A percentile compares a stretch with the other conserved stretches of the same genome.
phyloP scores from a whole-genome alignment of 371 early-diverging fungal species.

The Chytridium lagenaria region DNA sequence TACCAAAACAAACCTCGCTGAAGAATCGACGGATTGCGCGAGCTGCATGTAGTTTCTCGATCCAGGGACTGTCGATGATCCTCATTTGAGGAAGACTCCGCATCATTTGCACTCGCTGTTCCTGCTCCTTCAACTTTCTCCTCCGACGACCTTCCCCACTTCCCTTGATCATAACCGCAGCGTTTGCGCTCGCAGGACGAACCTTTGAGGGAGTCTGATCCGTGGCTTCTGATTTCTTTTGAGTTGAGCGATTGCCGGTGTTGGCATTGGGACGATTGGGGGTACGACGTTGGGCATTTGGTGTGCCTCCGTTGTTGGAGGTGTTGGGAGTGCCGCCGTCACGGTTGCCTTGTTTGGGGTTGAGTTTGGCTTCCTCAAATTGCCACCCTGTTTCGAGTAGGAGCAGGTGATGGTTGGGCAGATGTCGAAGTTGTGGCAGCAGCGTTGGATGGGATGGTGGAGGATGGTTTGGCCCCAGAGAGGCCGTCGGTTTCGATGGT shows the following conservation, averaged over 20 bases:
- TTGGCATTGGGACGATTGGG: background rate
- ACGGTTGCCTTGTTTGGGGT: background rate
- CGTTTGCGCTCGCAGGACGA: background rate
- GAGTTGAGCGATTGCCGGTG: no score
- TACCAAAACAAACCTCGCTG: background rate
- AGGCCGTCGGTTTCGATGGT: background rate
- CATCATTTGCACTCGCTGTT: background rate
- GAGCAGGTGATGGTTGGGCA: no score
- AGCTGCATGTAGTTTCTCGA: background rate
- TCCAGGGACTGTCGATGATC: background rate
- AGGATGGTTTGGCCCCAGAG: no score
- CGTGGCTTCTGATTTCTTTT: no score
- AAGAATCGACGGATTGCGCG: background rate
- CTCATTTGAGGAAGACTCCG: background rate
- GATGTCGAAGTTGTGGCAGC: background rate
- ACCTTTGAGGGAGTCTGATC: no score
- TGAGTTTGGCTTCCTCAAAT: background rate
- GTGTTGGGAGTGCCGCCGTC: background rate
- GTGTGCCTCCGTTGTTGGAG: background rate
- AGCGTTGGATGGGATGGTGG: background rate
- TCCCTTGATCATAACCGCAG: background rate
- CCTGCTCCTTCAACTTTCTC: conserved; percentile 2
- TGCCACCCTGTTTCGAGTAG: no score
- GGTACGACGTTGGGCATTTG: background rate
- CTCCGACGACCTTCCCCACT: background rate